A percentile compares a stretch with the other conserved stretches of the same genome.
Conservation (phyloP, 495 filamentous ascomycete species). For the Pseudoneurospora amorphoporcata region DNA sequence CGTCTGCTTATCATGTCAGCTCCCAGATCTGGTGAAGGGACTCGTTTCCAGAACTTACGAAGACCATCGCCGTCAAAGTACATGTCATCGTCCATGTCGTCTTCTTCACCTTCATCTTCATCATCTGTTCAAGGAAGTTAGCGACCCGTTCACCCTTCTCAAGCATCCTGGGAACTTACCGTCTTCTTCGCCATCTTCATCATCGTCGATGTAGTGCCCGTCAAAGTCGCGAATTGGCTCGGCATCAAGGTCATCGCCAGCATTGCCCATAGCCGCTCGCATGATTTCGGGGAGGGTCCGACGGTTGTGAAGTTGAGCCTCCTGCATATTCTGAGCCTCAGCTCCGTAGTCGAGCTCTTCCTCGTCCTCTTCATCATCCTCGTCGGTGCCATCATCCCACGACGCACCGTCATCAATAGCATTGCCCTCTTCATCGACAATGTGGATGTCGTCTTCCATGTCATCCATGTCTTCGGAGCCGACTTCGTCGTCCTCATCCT, state of each 20-base stretch:
- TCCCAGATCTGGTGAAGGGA: slow-evolving; percentile 9
- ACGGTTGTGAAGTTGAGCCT: slow-evolving; percentile 32
- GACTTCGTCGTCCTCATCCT: slow-evolving; percentile 42
- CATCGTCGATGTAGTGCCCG: slow-evolving; percentile 59
- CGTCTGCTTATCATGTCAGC: slow-evolving; percentile 29
- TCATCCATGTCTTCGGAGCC: slow-evolving; percentile 42
- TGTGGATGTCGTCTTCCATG: slow-evolving; percentile 43
- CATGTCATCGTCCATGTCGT: slow-evolving; percentile 57
- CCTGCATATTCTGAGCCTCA: slow-evolving; percentile 34
- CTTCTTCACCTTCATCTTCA: slow-evolving; percentile 65
- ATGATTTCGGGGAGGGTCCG: slow-evolving; percentile 46
- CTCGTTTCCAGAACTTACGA: slow-evolving; percentile 39
- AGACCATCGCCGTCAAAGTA: slow-evolving; percentile 59
- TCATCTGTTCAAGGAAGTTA: slow-evolving; percentile 26
- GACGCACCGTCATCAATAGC: slow-evolving; percentile 38
- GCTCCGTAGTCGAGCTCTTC: slow-evolving; percentile 40
- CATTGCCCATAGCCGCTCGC: slow-evolving; percentile 44
- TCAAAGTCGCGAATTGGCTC: slow-evolving; percentile 35
- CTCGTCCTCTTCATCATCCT: slow-evolving; percentile 44
- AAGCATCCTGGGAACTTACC: slow-evolving; percentile 26
- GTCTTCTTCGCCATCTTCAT: slow-evolving; percentile 53
- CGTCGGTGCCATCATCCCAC: slow-evolving; percentile 50
- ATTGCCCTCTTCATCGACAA: slow-evolving; percentile 46
- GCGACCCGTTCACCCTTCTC: slow-evolving; percentile 8
- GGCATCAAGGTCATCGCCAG: slow-evolving; percentile 48